A percentile compares a stretch with the other conserved stretches of the same genome.
Evolutionary conservation across 441 rosid species (phyloP).

Genomic region (Rhodomyrtus psidioides): DNA sequence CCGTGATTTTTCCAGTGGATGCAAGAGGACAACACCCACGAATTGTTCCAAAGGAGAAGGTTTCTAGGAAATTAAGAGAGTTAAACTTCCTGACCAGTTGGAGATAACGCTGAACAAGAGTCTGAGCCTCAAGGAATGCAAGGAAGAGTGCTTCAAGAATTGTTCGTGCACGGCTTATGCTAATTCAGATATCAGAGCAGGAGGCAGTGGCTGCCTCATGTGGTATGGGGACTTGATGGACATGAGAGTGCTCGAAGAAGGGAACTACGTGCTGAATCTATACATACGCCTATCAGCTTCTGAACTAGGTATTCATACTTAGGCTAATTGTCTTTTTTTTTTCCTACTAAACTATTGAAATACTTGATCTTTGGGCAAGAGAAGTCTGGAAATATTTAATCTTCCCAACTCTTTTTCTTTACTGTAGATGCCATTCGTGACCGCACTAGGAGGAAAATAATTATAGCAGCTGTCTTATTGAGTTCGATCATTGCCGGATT

Average conservation of each 20-base stretch:
- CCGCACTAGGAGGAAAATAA: too few relatives aligned
- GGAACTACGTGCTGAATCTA: neutral
- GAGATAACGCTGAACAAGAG: neutral
- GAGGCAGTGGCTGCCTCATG: neutral
- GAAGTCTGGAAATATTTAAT: too few relatives aligned
- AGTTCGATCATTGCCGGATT: too few relatives aligned
- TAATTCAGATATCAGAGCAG: neutral
- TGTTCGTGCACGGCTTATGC: slow-evolving; percentile 12
- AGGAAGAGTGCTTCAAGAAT: neutral
- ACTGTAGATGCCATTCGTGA: too few relatives aligned
- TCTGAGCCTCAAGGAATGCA: neutral
- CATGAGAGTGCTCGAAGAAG: neutral
- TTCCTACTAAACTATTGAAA: neutral
- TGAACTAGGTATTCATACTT: neutral
- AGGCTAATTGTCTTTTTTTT: too few relatives aligned
- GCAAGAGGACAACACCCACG: neutral
- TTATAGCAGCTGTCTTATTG: too few relatives aligned
- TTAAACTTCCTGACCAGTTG: neutral
- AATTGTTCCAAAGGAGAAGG: neutral
- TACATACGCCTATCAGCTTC: neutral
- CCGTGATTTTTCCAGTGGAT: neutral
- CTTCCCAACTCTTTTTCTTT: too few relatives aligned
- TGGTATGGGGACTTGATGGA: neutral
- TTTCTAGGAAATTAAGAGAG: neutral
- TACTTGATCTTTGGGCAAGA: neutral